Percentiles rank a stretch among this genome's conserved stretches.
These are phyloP conservation scores for Besnoitia besnoiti DNA, from an alignment of 169 alveolate genomes.

Conservation along the genomic window DNA sequence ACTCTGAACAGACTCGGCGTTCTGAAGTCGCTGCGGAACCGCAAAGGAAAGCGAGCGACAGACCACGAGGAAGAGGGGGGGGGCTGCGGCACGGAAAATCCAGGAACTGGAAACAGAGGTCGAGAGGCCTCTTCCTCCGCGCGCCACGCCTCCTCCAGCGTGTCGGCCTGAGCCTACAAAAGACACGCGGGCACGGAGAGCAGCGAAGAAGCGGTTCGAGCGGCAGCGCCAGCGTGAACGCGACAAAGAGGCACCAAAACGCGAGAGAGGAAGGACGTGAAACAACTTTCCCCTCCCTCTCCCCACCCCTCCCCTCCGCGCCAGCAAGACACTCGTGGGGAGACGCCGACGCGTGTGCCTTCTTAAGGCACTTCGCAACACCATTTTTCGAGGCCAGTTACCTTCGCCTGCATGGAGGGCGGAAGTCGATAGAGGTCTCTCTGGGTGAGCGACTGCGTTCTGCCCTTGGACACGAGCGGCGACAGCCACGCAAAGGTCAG, in stretches of 20 bases:
- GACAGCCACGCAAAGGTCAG: neutral
- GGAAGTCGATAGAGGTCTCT: neutral
- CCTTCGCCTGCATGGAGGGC: neutral
- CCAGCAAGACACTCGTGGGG: too few relatives aligned
- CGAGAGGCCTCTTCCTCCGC: neutral
- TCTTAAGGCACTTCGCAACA: too few relatives aligned
- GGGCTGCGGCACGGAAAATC: neutral
- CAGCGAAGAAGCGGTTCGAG: neutral
- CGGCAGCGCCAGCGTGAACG: neutral
- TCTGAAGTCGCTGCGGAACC: neutral
- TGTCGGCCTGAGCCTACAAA: neutral
- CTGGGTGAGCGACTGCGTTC: neutral
- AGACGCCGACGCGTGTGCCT: too few relatives aligned
- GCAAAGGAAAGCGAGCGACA: neutral
- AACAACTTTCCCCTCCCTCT: too few relatives aligned
- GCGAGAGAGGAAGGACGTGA: neutral
- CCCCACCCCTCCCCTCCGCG: too few relatives aligned
- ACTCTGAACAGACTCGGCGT: neutral
- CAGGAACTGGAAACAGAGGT: neutral
- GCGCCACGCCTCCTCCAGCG: neutral
- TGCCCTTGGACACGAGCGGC: constrained; percentile 13
- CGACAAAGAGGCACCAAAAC: neutral
- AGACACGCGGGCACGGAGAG: neutral
- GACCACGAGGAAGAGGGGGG: neutral
- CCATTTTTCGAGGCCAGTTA: neutral